These are phyloP conservation scores for Penicillium sp. DNA, from an alignment of 2,329 filamentous ascomycete genomes.

Conservation along the genomic window DNA sequence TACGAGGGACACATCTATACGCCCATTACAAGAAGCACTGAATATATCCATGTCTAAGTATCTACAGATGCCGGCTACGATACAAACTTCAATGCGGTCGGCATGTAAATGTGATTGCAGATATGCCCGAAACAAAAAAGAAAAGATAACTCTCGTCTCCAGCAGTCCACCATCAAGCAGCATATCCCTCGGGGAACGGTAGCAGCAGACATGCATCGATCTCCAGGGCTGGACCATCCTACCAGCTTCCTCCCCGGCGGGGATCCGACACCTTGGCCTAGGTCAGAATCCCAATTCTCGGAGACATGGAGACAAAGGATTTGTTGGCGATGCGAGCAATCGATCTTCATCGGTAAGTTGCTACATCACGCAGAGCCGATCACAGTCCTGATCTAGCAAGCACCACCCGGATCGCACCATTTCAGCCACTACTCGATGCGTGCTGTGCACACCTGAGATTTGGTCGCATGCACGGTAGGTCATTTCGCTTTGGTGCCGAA, in stretches of 20 bases:
- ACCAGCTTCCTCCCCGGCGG: slow-evolving; percentile 1
- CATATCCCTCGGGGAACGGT: not conserved
- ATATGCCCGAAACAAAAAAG: slow-evolving; percentile 1
- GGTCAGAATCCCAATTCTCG: slow-evolving; percentile 8
- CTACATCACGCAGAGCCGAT: slow-evolving; percentile 25
- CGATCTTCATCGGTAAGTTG: slow-evolving; percentile 29
- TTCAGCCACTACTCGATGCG: slow-evolving; percentile 35
- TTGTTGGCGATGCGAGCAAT: slow-evolving; percentile 27
- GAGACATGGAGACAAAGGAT: slow-evolving; percentile 24
- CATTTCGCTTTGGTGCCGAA: slow-evolving; percentile 27
- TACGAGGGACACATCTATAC: not conserved
- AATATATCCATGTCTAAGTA: too few relatives aligned
- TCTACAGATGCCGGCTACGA: not conserved
- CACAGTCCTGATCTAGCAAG: slow-evolving; percentile 2
- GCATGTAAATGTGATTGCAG: slow-evolving; percentile 14
- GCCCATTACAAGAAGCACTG: not conserved
- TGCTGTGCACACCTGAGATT: slow-evolving; percentile 31
- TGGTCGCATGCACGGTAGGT: slow-evolving; percentile 35
- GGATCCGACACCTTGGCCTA: slow-evolving; percentile 2
- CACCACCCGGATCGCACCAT: slow-evolving; percentile 30
- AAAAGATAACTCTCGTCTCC: not conserved
- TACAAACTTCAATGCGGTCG: slow-evolving; percentile 15
- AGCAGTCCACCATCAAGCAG: not conserved
- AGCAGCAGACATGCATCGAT: slow-evolving; percentile 11
- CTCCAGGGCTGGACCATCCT: slow-evolving; percentile 11